phyloP scores from a whole-genome alignment of 1,139 yeast genomes.

The Yamadazyma dendronema region DNA sequence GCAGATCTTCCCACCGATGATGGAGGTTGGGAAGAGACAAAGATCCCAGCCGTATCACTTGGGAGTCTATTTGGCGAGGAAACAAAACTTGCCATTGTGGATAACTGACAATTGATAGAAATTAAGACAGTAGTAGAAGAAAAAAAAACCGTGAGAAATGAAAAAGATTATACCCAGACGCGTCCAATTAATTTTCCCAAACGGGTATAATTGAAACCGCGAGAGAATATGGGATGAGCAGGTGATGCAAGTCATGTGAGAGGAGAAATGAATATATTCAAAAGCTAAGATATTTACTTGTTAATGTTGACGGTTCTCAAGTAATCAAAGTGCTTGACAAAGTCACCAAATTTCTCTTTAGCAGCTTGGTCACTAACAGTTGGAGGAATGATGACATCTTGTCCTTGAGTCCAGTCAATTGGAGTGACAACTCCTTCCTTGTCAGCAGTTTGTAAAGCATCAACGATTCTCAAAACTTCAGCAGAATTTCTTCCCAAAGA shows the following conservation, averaged over 20 bases:
- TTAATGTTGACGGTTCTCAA: constrained; percentile 54
- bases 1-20: constrained; percentile 43
- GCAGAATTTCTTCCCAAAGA: constrained; percentile 88
- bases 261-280: too few relatives aligned
- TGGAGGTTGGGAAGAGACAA: constrained; percentile 45
- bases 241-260: too few relatives aligned
- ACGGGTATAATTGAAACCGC: constrained; percentile 6
- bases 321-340: constrained; percentile 80
- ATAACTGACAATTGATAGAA: not conserved
- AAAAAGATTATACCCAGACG: constrained; percentile 16
- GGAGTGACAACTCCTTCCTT: constrained; percentile 74
- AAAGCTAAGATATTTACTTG: too few relatives aligned
- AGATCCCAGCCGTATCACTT: constrained; percentile 45
- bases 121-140: not conserved
- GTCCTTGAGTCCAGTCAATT: constrained; percentile 84
- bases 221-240: not conserved
- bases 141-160: constrained; percentile 2
- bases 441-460: constrained; percentile 77
- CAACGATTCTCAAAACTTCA: constrained; percentile 78
- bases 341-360: constrained; percentile 75
- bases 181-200: constrained; percentile 21
- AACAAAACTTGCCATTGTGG: constrained; percentile 41
- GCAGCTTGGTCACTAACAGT: constrained; percentile 71
- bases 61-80: constrained; percentile 48
- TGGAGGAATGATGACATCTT: constrained; percentile 83